Evolutionary conservation across 2,329 filamentous ascomycete species (phyloP), one percentile per base, ranked within the genome.

Genomic region (Myriangium duriaei): DNA sequence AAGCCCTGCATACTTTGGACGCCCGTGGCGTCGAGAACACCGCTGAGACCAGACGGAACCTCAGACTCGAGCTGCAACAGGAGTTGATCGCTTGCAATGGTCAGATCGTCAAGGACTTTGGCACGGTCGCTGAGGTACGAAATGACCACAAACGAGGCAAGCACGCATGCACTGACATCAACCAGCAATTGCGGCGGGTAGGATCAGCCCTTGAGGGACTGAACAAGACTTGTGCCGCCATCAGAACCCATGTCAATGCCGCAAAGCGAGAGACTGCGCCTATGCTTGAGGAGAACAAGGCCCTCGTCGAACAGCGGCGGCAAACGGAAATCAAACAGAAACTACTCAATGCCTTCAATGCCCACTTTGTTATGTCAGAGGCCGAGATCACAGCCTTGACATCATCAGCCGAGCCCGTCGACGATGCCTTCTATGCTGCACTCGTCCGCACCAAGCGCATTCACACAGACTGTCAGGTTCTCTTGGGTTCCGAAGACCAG

Each of bases 41-140:
- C 10, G 70, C 82, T 7, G 81, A 87, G 47, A 80, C 78, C 2
- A 73, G 91, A 36, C 76, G 88, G 4, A 79, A 83, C 42, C 62
- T 96, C 11, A 76, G 87, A 11, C 61, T 93, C 1, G 78, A 92
- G 54, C 69, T 93, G 1, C 86, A 96, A 55, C 88, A 81, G 56
- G 87, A 96, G 54, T 82, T 95, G 26, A 87, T 96, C 40, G 76
- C 88, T 47, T 86, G 81, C 60, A 95, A 96, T 73, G 86, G 82
- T 34, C 76, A 84, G 46, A 82, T 96, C 45, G 76, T 96, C 42
- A 69, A 74, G 38, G 85, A 94, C 54, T 96, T 96, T 60, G 84
- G 86, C 24, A 72, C 77, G 39, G 85, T 98, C 46, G 84, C 87
- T 18, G 83, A 92, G 70, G 83, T 88, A 44, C 15, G 35, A 32